phyloP scores from a whole-genome alignment of 192 early-diverging fungal species.

The Coemansia sp. region DNA sequence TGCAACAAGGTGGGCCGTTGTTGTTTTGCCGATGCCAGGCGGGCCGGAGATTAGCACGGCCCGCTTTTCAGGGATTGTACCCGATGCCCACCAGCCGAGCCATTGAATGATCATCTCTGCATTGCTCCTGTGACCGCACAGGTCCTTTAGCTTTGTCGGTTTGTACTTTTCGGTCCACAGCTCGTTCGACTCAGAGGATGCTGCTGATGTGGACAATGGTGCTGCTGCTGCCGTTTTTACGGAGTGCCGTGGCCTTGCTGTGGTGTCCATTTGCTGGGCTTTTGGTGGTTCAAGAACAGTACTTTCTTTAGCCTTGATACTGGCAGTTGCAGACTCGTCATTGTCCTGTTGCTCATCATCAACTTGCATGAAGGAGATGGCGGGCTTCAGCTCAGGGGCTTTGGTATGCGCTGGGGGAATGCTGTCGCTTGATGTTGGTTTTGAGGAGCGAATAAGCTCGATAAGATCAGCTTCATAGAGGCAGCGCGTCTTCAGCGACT shows the following conservation, averaged over 20 bases:
- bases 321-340: neutral
- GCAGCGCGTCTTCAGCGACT: slow-evolving; percentile 65
- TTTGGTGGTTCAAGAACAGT: neutral
- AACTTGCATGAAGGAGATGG: neutral
- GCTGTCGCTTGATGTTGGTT: neutral
- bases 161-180: slow-evolving; percentile 97
- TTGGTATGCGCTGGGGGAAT: neutral
- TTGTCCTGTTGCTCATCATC: neutral
- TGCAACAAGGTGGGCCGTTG: slow-evolving; percentile 88
- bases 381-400: slow-evolving; percentile 8
- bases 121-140: slow-evolving; percentile 83
- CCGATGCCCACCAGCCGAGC: slow-evolving; percentile 73
- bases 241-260: neutral
- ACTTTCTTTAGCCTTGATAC: neutral
- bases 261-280: neutral
- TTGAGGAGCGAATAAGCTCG: slow-evolving; percentile 70
- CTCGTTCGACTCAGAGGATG: slow-evolving; percentile 20
- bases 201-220: slow-evolving; percentile 11
- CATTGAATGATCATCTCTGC: slow-evolving; percentile 74
- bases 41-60: slow-evolving; percentile 91
- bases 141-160: slow-evolving; percentile 74
- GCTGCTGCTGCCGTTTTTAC: slow-evolving; percentile 1
- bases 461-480: slow-evolving; percentile 86
- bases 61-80: slow-evolving; percentile 26
- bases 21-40: slow-evolving; percentile 98